Evolutionary conservation across 352 stramenopile species (phyloP).

Genomic region (Phytophthora sansomeana): DNA sequence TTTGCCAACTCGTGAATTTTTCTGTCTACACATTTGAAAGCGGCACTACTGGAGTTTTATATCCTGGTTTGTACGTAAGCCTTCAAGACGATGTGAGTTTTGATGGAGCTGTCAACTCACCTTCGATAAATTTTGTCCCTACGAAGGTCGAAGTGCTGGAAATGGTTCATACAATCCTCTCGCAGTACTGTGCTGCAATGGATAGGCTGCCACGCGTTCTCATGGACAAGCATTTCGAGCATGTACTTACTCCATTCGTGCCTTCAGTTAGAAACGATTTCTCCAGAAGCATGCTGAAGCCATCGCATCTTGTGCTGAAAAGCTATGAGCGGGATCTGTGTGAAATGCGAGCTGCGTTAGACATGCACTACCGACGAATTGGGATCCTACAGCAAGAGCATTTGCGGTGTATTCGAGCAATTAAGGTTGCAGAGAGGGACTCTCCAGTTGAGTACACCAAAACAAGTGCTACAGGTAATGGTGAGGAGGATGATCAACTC

Average conservation of each 20-base stretch:
- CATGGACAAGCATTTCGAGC: constrained; percentile 36
- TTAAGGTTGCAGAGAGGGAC: constrained; percentile 43
- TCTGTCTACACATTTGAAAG: constrained; percentile 1
- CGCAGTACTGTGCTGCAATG: constrained; percentile 55
- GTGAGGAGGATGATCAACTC: constrained; percentile 22
- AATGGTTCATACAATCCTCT: constrained; percentile 48
- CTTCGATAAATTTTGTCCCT: constrained; percentile 37
- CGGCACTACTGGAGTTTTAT: neutral
- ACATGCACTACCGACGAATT: constrained; percentile 44
- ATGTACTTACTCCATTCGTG: constrained; percentile 53
- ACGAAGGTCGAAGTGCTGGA: constrained; percentile 49
- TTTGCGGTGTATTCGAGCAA: constrained; percentile 38
- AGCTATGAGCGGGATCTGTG: constrained; percentile 26
- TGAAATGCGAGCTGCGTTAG: constrained; percentile 37
- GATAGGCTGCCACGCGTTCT: constrained; percentile 49
- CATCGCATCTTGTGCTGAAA: constrained; percentile 39
- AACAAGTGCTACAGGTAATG: neutral
- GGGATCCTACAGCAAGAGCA: constrained; percentile 44
- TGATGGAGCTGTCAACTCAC: constrained; percentile 25
- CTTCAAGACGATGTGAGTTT: constrained; percentile 36
- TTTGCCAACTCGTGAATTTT: constrained; percentile 13
- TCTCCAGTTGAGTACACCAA: constrained; percentile 5
- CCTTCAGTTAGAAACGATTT: constrained; percentile 36
- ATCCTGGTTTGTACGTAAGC: constrained; percentile 35
- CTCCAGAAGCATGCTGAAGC: constrained; percentile 27